Conservation (phyloP, 2,329 filamentous ascomycete genomes). For the Clonostachys byssicola region DNA sequence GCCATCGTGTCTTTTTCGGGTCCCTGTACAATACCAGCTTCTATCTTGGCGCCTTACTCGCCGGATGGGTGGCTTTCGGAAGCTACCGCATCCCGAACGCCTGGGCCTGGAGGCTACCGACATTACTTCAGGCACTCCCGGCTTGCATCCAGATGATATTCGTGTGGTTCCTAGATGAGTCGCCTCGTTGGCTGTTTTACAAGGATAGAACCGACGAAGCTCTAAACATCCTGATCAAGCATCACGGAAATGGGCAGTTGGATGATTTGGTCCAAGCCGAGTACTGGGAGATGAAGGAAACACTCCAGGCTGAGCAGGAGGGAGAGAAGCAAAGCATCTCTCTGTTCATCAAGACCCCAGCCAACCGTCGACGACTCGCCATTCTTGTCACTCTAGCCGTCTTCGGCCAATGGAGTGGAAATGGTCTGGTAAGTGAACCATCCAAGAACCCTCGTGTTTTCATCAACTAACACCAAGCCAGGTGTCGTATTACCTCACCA, state of each 20-base stretch:
- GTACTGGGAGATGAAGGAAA: constrained; percentile 43
- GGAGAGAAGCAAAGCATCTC: constrained; percentile 44
- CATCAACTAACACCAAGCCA: constrained; percentile 30
- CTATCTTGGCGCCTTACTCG: constrained; percentile 35
- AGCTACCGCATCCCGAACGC: constrained; percentile 27
- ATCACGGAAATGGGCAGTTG: constrained; percentile 42
- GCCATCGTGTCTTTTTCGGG: constrained; percentile 21
- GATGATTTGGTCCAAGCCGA: constrained; percentile 40
- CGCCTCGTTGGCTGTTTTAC: constrained; percentile 20
- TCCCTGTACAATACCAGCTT: constrained; percentile 22
- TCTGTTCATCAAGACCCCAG: constrained; percentile 24
- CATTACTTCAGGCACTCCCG: constrained; percentile 29
- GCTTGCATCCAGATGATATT: constrained; percentile 32
- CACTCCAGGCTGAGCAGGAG: constrained; percentile 34
- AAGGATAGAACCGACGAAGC: constrained; percentile 34
- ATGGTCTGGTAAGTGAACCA: constrained; percentile 23
- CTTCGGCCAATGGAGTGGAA: constrained; percentile 29
- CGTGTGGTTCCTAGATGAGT: constrained; percentile 33
- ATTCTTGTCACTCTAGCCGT: constrained; percentile 33
- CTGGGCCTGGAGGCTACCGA: constrained; percentile 28
- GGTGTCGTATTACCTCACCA: constrained; percentile 33
- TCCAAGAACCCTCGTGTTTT: background rate
- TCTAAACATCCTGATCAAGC: constrained; percentile 36
- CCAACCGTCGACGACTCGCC: constrained; percentile 19
- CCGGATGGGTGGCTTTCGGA: constrained; percentile 16